phyloP scores from a whole-genome alignment of 768 basidiomycete species.

The Kwoniella bestiolae region DNA sequence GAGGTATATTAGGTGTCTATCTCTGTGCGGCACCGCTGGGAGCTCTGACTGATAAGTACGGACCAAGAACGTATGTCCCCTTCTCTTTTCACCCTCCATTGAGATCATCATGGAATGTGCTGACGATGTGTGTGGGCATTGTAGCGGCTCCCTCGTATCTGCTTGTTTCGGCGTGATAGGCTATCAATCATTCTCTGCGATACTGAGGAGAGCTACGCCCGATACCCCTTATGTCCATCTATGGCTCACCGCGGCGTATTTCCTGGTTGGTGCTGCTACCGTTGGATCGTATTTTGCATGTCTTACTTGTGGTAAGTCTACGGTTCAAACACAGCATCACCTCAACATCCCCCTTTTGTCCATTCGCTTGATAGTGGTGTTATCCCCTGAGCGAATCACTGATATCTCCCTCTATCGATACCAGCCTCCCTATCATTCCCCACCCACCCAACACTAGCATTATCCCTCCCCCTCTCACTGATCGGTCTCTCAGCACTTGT shows the following conservation, averaged over 20 bases:
- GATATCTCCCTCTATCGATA: no score
- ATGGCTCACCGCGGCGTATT: conserved; percentile 47
- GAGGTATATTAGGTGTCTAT: conserved; percentile 55
- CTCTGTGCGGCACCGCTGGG: conserved; percentile 56
- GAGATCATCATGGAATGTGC: background rate
- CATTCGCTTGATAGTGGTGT: no score
- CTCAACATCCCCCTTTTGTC: no score
- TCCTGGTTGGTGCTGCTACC: conserved; percentile 52
- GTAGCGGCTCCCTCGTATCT: conserved; percentile 47
- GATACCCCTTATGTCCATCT: conserved; percentile 43
- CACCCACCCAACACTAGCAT: conserved; percentile 50
- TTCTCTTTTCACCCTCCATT: background rate
- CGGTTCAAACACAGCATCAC: no score
- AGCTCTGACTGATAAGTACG: conserved; percentile 50
- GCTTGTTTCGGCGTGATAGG: conserved; percentile 48
- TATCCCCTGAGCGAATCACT: no score
- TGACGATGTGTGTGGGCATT: conserved; percentile 14
- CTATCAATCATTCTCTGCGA: conserved; percentile 48
- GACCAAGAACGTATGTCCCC: conserved; percentile 53
- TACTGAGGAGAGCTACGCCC: conserved; percentile 31
- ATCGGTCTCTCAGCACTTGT: conserved; percentile 54
- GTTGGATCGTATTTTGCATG: conserved; percentile 56
- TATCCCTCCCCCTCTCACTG: conserved; percentile 52
- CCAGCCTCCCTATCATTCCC: conserved; percentile 55
- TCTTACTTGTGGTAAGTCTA: conserved; percentile 51